phyloP scores from a whole-genome alignment of 179 eudicot genomes.

The Patellifolia procumbens region DNA sequence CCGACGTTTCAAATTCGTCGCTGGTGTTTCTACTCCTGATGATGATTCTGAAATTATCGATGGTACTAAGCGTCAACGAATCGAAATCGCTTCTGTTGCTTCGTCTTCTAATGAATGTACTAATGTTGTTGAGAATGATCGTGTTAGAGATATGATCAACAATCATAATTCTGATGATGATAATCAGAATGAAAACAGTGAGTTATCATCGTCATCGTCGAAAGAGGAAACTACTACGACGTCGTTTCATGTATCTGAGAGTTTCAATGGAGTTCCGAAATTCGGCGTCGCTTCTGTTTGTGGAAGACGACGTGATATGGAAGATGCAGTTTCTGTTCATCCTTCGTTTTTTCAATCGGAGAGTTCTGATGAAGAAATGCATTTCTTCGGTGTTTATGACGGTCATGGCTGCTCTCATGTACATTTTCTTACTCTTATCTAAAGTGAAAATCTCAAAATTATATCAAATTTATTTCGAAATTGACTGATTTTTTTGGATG shows the following conservation, averaged over 20 bases:
- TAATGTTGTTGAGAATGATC: neutral
- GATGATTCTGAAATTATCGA: constrained; percentile 17
- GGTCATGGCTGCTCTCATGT: constrained; percentile 96
- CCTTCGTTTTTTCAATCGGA: constrained; percentile 47
- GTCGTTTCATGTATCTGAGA: neutral
- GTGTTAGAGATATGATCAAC: neutral
- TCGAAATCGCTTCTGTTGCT: constrained; percentile 22
- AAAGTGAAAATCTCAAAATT: neutral
- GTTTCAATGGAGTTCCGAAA: constrained; percentile 32
- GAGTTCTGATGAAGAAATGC: constrained; percentile 19
- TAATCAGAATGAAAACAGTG: no score
- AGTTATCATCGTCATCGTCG: neutral
- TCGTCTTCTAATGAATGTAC: constrained; percentile 31
- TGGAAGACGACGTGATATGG: constrained; percentile 82
- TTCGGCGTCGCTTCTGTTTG: constrained; percentile 74
- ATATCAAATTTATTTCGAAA: no score
- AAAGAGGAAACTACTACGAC: neutral
- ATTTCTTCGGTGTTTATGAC: constrained; percentile 82
- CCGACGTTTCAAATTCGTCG: constrained; percentile 46
- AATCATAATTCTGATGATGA: neutral
- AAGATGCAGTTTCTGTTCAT: constrained; percentile 64
- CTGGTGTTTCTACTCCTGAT: constrained; percentile 29
- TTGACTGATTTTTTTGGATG: neutral
- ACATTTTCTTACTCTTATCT: neutral
- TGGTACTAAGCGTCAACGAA: constrained; percentile 40